phyloP scores from a whole-genome alignment of 2,329 filamentous ascomycete species.

The Monosporascus sp. region DNA sequence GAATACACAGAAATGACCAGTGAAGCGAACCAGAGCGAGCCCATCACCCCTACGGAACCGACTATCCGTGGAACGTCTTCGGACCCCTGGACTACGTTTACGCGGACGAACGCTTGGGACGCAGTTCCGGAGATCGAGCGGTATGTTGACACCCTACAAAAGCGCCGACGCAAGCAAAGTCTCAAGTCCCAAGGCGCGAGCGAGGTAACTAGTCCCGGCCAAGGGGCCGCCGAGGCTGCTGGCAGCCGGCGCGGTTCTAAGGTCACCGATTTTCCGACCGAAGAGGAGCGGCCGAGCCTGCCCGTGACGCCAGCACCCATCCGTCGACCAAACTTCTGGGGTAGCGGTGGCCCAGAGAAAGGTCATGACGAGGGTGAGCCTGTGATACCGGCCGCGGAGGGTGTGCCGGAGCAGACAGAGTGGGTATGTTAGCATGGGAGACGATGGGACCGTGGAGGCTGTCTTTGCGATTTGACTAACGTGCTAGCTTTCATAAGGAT shows the following conservation, averaged over 20 bases:
- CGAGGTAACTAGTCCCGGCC: slow-evolving; percentile 16
- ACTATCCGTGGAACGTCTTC: slow-evolving; percentile 41
- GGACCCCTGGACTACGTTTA: slow-evolving; percentile 68
- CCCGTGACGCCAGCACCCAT: slow-evolving; percentile 87
- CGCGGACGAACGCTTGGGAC: slow-evolving; percentile 88
- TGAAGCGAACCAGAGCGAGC: slow-evolving; percentile 34
- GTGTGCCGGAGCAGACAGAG: slow-evolving; percentile 80
- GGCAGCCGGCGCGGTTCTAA: slow-evolving; percentile 46
- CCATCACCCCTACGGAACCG: slow-evolving; percentile 44
- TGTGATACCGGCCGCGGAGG: slow-evolving; percentile 68
- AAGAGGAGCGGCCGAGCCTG: slow-evolving; percentile 76
- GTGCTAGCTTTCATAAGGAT: slow-evolving; percentile 53
- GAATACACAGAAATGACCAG: slow-evolving; percentile 32
- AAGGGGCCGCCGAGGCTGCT: slow-evolving; percentile 27
- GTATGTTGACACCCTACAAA: slow-evolving; percentile 75
- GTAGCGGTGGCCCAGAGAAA: slow-evolving; percentile 35
- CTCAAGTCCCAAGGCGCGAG: slow-evolving; percentile 24
- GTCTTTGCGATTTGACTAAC: slow-evolving; percentile 54
- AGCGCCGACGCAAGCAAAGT: slow-evolving; percentile 41
- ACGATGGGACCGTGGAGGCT: slow-evolving; percentile 45
- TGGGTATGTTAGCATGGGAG: slow-evolving; percentile 78
- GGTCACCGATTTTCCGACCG: slow-evolving; percentile 83
- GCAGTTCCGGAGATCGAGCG: slow-evolving; percentile 80
- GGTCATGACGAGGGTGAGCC: slow-evolving; percentile 46
- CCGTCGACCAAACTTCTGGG: slow-evolving; percentile 64